Evolutionary conservation across 352 stramenopile genomes (phyloP), one percentile per base, ranked within the genome.

Genomic region (Discostella stelligera): DNA sequence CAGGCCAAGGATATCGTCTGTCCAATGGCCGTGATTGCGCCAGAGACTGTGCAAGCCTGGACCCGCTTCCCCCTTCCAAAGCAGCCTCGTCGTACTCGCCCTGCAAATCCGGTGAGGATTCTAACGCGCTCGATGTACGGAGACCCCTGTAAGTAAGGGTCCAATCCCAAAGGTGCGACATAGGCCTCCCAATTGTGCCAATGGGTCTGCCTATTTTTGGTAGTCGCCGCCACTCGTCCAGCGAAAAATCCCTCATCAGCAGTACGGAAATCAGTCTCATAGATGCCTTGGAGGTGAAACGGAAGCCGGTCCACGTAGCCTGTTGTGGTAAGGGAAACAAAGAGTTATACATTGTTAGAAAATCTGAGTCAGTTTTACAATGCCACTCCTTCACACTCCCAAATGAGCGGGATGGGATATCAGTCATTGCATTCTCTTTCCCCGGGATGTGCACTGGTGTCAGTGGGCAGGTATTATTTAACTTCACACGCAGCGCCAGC

Each of bases 381-480:
- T 56, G 49, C 49, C 49, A 56, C 25, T 56, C 6, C 23, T 18
- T 18, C 14, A 56, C 14, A 5, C 49, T 56, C n/a, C 49, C 49
- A 21, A 56, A 56, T 11, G 49, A 56, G 4, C 49, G 49, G 13
- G 49, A 56, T 21, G 49, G 49, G 13, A 56, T 56, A 30, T 84
- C 71, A 10, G 20, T 30, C 44, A 79, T 37, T 6, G 6, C 2
- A 37, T 79, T 79, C 50, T 52, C 20, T 7, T 72, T 53, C 23
- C 61, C 46, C 8, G 70, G 52, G 0, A 74, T 21, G 54, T 74
- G 66, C 18, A 18, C 8, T 27, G 60, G 41, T 3, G 44, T 68
- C 11, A 68, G n/a, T 13, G 60, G 60, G 10, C 32, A 68, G n/a
- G 61, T 16, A 1, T 21, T 21, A 16, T 32, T 66, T 8, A 66